Evolutionary conservation across 768 basidiomycete genomes (phyloP), one percentile per base, ranked within the genome.

Genomic region (Mycena leptocephala): DNA sequence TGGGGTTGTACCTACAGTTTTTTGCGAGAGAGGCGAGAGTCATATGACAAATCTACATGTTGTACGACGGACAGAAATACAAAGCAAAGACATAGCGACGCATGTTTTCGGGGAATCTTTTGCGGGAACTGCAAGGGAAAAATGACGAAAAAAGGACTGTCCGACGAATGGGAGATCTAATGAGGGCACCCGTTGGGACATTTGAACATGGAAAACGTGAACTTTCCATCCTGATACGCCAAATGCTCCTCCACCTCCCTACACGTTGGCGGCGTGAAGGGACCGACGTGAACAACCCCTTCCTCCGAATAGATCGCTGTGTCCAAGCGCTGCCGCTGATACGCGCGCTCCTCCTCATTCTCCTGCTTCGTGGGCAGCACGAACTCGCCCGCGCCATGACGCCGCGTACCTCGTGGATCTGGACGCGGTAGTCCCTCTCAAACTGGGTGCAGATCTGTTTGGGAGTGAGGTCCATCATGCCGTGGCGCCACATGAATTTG

Each of bases 401-500:
- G 5, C 35, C 59, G 8, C 13, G 26, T 10, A 2, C 6, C 5
- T 39, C 35, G 3, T 3, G 9, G 11, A 64, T 20, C 28, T 64
- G 20, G 6, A 72, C 53, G 16, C 53, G 39, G 16, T 72, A 72
- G n/a, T 72, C 71, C n/a, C 39, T 14, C 41, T 73, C 72, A 20
- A 73, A 32, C 26, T 73, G 72, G 22, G 32, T 7, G 32, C 10
- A 4, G 24, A 73, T 73, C 56, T 73, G 53, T 24, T 11, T n/a
- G 16, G 14, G 41, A 2, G 56, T 73, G 72, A 73, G 41, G 14
- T 26, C 3, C 5, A 73, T 6, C n/a, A 65, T 11, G 0, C 53
- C 63, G 24, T 16, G 11, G 14, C 4, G 1, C 55, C 33, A 39
- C 72, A 58, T 41, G 11, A 1, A 2, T 1, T 14, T 10, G 5